Evolutionary conservation across 805 yeast species (phyloP).

Genomic region (Ogataea populi-albae): DNA sequence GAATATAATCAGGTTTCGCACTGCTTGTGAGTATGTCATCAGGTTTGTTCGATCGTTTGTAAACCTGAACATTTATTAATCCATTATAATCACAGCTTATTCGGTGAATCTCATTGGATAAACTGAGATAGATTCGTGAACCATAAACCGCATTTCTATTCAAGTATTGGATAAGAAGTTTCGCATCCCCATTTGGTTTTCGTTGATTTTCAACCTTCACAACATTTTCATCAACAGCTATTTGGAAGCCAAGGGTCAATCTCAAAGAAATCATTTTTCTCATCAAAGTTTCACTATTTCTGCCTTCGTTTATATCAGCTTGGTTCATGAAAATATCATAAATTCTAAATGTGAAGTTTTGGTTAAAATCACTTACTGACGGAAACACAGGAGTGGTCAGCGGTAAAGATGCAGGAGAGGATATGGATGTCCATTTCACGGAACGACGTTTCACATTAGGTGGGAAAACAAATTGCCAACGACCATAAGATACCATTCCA

Average conservation of each 20-base stretch:
- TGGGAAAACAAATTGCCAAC: conserved; percentile 93
- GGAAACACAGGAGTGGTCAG: conserved; percentile 79
- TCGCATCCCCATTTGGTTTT: conserved; percentile 53
- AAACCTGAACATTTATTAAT: conserved; percentile 75
- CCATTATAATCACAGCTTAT: conserved; percentile 71
- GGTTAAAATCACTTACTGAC: conserved; percentile 58
- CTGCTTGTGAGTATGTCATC: conserved; percentile 31
- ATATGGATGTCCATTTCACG: conserved; percentile 89
- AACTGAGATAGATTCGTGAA: conserved; percentile 66
- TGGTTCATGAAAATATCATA: conserved; percentile 70
- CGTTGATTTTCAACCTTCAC: conserved; percentile 61
- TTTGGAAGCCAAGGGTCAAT: conserved; percentile 83
- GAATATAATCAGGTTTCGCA: conserved; percentile 36
- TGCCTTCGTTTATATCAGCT: conserved; percentile 50
- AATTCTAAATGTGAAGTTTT: conserved; percentile 75
- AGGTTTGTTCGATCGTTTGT: conserved; percentile 37
- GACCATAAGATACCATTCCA: conserved; percentile 61
- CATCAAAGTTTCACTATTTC: conserved; percentile 60
- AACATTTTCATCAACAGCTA: conserved; percentile 72
- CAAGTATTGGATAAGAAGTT: conserved; percentile 52
- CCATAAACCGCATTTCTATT: conserved; percentile 48
- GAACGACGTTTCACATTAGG: conserved; percentile 58
- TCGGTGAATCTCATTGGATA: conserved; percentile 84
- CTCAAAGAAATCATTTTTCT: conserved; percentile 86
- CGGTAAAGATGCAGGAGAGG: conserved; percentile 93